These are phyloP conservation scores for Nematocida minor DNA, from an alignment of 371 early-diverging fungal species.

Conservation along the genomic window DNA sequence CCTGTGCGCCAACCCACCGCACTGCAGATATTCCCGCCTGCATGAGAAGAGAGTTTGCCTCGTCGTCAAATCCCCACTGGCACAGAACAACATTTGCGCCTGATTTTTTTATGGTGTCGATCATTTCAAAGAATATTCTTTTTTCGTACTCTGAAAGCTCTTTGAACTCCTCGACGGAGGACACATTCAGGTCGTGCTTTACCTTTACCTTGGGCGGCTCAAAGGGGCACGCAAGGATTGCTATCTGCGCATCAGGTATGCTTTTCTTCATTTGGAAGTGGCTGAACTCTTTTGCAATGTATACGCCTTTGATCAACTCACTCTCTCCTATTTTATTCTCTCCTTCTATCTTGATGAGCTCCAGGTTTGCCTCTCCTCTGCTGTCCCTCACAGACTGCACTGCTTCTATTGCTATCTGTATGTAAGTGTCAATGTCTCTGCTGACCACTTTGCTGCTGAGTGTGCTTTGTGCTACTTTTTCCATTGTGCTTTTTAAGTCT, in stretches of 20 bases:
- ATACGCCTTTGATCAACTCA: conserved; percentile 85
- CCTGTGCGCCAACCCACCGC: conserved; percentile 99
- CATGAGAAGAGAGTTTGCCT: conserved; percentile 95
- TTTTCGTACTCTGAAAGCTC: conserved; percentile 86
- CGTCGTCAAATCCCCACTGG: conserved; percentile 99
- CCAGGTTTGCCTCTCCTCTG: conserved; percentile 97
- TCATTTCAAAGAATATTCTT: conserved; percentile 90
- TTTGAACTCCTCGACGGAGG: conserved; percentile 88
- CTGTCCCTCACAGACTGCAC: conserved; percentile 89
- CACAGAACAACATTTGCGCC: conserved; percentile 95
- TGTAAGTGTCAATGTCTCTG: conserved; percentile 82
- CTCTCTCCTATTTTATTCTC: conserved; percentile 86
- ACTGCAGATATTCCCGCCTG: conserved; percentile 95
- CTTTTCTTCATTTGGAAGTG: conserved; percentile 98
- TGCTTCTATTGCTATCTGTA: conserved; percentile 78
- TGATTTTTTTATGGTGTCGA: conserved; percentile 82
- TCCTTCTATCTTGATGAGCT: conserved; percentile 94
- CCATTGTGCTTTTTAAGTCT: conserved; percentile 66
- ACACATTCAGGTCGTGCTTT: conserved; percentile 96
- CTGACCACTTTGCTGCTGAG: conserved; percentile 88
- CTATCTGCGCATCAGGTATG: conserved; percentile 85
- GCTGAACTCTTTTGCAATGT: conserved; percentile 96
- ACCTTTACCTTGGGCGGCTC: conserved; percentile 99
- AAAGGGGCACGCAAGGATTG: conserved; percentile 96
- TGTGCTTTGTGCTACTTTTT: conserved; percentile 91